phyloP scores from a whole-genome alignment of 2,329 filamentous ascomycete species.

The Claviceps monticola region DNA sequence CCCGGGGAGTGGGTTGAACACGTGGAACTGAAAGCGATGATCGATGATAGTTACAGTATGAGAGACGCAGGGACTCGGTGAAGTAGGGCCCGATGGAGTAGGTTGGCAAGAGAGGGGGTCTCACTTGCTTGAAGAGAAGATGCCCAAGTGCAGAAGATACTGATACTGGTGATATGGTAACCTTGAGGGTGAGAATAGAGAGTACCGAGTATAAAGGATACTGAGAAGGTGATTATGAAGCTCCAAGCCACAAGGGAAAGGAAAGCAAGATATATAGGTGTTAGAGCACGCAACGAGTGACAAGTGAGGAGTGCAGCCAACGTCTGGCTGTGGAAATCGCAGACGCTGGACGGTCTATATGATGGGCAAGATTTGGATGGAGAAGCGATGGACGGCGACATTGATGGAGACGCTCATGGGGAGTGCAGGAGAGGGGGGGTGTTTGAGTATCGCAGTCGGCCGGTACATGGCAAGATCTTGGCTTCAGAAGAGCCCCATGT shows the following conservation, averaged over 20 bases:
- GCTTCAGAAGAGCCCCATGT: neutral
- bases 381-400: neutral
- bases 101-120: no score
- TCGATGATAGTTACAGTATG: neutral
- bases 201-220: neutral
- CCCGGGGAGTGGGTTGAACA: neutral
- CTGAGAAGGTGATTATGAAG: neutral
- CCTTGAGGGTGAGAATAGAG: no score
- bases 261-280: constrained; percentile 4
- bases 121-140: no score
- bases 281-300: neutral
- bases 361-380: neutral
- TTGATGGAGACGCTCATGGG: neutral
- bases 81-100: no score
- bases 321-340: constrained; percentile 2
- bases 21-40: neutral
- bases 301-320: neutral
- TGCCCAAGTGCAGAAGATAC: no score
- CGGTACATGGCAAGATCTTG: constrained; percentile 7
- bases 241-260: neutral
- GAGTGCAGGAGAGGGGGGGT: neutral
- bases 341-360: neutral
- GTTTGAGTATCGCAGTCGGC: neutral
- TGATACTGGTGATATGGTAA: no score
- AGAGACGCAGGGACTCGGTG: no score